Percentiles rank a stretch among this genome's conserved stretches.
Conservation (phyloP, 176 grass and related monocot genomes). For the Juncus inflexus region DNA sequence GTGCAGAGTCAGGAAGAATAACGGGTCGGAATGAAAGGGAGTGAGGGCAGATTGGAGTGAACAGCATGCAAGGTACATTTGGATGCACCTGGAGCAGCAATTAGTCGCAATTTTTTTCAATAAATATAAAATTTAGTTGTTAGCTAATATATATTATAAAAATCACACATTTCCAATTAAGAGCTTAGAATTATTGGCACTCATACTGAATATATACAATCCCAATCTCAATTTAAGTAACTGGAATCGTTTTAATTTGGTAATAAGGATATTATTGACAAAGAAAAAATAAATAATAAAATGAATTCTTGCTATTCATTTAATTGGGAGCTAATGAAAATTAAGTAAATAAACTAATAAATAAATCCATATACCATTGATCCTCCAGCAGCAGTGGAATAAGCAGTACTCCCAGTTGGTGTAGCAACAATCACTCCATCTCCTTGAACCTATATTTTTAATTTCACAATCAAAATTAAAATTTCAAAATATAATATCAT, state of each 20-base stretch:
- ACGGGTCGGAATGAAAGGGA: slow-evolving; percentile 95
- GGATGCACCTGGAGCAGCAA: slow-evolving; percentile 73
- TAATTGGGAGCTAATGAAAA: slow-evolving; percentile 1
- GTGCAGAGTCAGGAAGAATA: slow-evolving; percentile 89
- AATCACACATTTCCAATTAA: no score
- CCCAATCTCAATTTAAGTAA: neutral
- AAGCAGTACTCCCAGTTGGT: slow-evolving; percentile 92
- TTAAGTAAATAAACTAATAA: neutral
- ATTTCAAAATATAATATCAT: neutral
- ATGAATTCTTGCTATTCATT: neutral
- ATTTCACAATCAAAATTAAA: slow-evolving; percentile 10
- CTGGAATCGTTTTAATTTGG: neutral
- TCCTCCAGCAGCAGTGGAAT: slow-evolving; percentile 94
- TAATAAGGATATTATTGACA: neutral
- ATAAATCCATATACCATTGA: slow-evolving; percentile 58
- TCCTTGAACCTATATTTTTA: slow-evolving; percentile 78
- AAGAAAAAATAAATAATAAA: neutral
- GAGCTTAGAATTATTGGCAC: neutral
- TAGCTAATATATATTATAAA: no score
- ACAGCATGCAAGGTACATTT: slow-evolving; percentile 97
- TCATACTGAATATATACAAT: neutral
- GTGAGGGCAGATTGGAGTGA: slow-evolving; percentile 96
- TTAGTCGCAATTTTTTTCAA: neutral
- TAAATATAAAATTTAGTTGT: neutral
- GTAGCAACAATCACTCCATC: slow-evolving; percentile 99